These are phyloP conservation scores for Tylopilus plumbeoviolaceoides DNA, from an alignment of 768 basidiomycete species.

Conservation along the genomic window DNA sequence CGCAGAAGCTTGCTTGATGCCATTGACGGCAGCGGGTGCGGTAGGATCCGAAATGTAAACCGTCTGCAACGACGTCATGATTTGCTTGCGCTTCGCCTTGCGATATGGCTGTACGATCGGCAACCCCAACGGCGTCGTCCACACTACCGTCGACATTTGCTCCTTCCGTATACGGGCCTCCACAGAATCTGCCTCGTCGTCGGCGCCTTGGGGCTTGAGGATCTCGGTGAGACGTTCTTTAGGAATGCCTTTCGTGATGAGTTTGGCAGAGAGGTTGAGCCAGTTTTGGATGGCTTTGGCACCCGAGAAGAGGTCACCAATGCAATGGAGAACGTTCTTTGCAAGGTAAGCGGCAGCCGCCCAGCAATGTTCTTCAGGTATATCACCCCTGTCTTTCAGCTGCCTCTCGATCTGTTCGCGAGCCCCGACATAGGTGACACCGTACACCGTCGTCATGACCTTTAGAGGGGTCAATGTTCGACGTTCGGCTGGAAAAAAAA, in stretches of 20 bases:
- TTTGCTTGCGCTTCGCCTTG: constrained; percentile 75
- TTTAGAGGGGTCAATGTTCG: constrained; percentile 21
- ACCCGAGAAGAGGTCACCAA: constrained; percentile 91
- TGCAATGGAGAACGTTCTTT: constrained; percentile 69
- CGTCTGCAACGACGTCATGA: constrained; percentile 79
- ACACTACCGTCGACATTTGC: constrained; percentile 93
- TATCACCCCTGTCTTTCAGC: constrained; percentile 68
- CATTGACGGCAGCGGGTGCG: constrained; percentile 70
- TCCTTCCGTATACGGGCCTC: constrained; percentile 61
- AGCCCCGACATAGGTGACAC: constrained; percentile 94
- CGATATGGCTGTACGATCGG: constrained; percentile 97
- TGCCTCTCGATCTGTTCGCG: constrained; percentile 92
- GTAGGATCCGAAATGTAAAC: constrained; percentile 90
- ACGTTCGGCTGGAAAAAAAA: background rate
- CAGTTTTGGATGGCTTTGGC: constrained; percentile 90
- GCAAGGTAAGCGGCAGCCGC: constrained; percentile 74
- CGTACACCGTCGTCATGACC: constrained; percentile 99
- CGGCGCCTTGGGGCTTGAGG: constrained; percentile 17
- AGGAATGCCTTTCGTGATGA: constrained; percentile 86
- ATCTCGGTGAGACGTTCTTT: constrained; percentile 55
- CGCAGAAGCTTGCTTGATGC: constrained; percentile 86
- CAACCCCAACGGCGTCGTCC: constrained; percentile 94
- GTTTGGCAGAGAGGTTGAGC: constrained; percentile 77
- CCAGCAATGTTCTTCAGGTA: constrained; percentile 74
- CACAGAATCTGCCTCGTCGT: constrained; percentile 18